Conservation (phyloP, 73 alveolate species). For the Tetrahymena thermophila region DNA sequence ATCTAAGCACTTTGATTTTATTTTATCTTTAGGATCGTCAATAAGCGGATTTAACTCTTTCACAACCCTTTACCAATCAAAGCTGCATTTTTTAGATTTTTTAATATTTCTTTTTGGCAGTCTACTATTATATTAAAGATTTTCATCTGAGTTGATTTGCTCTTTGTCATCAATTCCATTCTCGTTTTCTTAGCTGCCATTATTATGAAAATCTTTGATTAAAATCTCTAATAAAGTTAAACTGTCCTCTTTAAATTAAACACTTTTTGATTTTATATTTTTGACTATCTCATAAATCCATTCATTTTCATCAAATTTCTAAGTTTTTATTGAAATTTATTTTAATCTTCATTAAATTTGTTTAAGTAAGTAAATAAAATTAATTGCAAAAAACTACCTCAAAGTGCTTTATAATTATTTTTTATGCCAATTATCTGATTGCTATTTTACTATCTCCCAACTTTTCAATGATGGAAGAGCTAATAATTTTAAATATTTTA, state of each 20-base stretch:
- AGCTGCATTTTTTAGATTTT: background rate
- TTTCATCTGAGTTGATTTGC: background rate
- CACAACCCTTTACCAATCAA: background rate
- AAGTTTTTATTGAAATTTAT: background rate
- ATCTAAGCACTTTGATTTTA: background rate
- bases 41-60: background rate
- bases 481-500: background rate
- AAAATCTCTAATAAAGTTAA: background rate
- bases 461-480: background rate
- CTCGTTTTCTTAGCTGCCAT: background rate
- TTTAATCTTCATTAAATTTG: background rate
- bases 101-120: background rate
- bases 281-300: background rate
- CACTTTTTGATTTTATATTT: background rate
- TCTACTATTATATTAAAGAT: background rate
- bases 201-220: background rate
- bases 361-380: background rate
- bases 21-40: background rate
- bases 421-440: background rate
- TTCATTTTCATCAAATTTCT: background rate
- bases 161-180: background rate
- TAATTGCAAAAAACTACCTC: background rate
- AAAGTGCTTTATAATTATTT: background rate
- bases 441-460: background rate
- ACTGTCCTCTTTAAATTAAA: background rate